Evolutionary conservation across 2,329 filamentous ascomycete genomes (phyloP), one percentile per base, ranked within the genome.

Genomic region (Colletotrichum liriopes): DNA sequence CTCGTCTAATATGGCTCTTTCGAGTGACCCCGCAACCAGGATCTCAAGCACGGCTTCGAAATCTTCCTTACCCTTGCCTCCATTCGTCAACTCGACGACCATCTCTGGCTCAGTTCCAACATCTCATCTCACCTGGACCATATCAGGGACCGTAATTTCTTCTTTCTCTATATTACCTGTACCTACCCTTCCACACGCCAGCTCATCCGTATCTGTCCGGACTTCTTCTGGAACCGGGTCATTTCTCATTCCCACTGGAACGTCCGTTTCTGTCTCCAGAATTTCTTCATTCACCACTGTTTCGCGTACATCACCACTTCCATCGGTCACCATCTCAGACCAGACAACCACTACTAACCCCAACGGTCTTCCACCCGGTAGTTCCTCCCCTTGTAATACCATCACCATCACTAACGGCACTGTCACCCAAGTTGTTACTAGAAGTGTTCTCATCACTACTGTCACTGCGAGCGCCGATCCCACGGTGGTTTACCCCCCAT

Each of bases 351-450:
- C 11, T 2, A 56, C 59, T 16, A 72, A 72, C 29, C 60, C 68
- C 1, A 67, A 58, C 1, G 12, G 67, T 14, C 23, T 54, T 29
- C 23, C 56, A 16, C 7, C 41, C 16, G 41, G 41, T 1, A 55
- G 37, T 20, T 60, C 59, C 3, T 29, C 55, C 5, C 64, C 73
- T 2, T 74, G 73, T 11, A 32, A 65, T 18, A 74, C 67, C 4
- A 41, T 74, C 37, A 74, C 73, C 5, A n/a, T 72, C 18, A 74
- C 73, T 11, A 71, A 68, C 23, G 67, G 71, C 1, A 74, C 64
- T 4, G 43, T 72, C 8, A 73, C 73, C 5, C 67, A 72, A 32
- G 29, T 72, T 4, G 65, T 74, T 37, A 74, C 71, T 18, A 61
- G 3, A 37, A 72, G 70, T 11, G 45, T 72, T 41, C 20, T 72